Evolutionary conservation across 306 rosid genomes (phyloP).

Genomic region (Sindora glabra): DNA sequence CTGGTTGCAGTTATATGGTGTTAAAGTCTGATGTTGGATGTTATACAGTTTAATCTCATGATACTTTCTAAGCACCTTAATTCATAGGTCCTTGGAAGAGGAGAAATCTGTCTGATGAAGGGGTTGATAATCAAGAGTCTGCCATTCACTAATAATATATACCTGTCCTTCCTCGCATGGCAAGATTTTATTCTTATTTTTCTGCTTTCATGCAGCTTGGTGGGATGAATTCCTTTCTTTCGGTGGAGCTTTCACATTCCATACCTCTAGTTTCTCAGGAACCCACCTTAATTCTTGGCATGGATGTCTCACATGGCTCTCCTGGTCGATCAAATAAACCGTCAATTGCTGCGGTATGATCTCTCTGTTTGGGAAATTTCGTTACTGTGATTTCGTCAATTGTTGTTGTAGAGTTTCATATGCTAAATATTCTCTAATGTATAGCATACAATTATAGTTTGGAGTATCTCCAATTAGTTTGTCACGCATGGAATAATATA

Average conservation of each 20-base stretch:
- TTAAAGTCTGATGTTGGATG: neutral
- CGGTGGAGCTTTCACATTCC: conserved; percentile 21
- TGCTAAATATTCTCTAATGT: no score
- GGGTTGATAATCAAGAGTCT: no score
- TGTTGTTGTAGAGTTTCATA: neutral
- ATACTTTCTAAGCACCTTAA: neutral
- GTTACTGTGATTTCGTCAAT: neutral
- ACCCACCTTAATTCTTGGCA: conserved; percentile 43
- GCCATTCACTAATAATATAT: neutral
- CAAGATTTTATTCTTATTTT: neutral
- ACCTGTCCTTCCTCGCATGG: neutral
- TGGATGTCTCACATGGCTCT: conserved; percentile 54
- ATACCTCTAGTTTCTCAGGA: conserved; percentile 23
- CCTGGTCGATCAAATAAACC: conserved; percentile 29
- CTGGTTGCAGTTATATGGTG: no score
- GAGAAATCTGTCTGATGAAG: conserved; percentile 20
- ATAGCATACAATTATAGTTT: no score
- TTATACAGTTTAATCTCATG: neutral
- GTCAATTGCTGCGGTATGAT: conserved; percentile 47
- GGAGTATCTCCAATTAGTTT: neutral
- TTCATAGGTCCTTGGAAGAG: conserved; percentile 39
- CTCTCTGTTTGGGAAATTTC: neutral
- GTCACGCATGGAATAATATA: neutral
- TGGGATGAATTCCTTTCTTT: conserved; percentile 34
- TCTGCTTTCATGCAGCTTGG: conserved; percentile 25